phyloP scores from a whole-genome alignment of 2,329 filamentous ascomycete species.

The Hymenoscyphus fructigenus region DNA sequence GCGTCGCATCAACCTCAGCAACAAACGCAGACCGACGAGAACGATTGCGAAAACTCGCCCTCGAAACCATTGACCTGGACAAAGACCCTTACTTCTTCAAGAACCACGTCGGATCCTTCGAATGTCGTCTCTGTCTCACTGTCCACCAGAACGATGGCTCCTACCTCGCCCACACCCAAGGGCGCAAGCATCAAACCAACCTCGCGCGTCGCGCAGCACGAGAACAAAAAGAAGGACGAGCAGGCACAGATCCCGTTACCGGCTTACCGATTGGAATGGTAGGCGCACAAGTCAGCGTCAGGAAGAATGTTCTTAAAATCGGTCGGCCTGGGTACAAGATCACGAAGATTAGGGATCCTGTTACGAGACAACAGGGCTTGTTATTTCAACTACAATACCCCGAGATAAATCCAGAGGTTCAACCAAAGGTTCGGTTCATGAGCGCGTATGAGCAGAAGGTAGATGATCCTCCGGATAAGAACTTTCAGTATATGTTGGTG shows the following conservation, averaged over 20 bases:
- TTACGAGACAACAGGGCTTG: constrained; percentile 83
- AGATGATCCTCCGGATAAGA: constrained; percentile 87
- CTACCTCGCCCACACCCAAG: constrained; percentile 97
- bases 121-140: constrained; percentile 93
- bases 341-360: constrained; percentile 87
- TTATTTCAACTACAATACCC: constrained; percentile 97
- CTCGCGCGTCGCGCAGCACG: constrained; percentile 92
- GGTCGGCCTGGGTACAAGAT: constrained; percentile 96
- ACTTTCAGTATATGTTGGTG: constrained; percentile 91
- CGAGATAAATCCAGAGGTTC: constrained; percentile 73
- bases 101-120: constrained; percentile 97
- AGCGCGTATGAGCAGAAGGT: constrained; percentile 95
- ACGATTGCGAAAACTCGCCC: constrained; percentile 93
- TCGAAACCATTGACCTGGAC: constrained; percentile 98
- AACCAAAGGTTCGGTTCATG: constrained; percentile 92
- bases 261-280: constrained; percentile 73
- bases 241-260: constrained; percentile 62
- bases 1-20: constrained; percentile 88
- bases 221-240: constrained; percentile 84
- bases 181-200: constrained; percentile 98
- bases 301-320: constrained; percentile 88
- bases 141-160: constrained; percentile 99
- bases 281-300: constrained; percentile 60
- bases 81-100: constrained; percentile 99
- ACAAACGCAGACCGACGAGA: constrained; percentile 97